These are phyloP conservation scores for Mixia osmundae DNA, from an alignment of 1,284 basidiomycete species.

Conservation along the genomic window DNA sequence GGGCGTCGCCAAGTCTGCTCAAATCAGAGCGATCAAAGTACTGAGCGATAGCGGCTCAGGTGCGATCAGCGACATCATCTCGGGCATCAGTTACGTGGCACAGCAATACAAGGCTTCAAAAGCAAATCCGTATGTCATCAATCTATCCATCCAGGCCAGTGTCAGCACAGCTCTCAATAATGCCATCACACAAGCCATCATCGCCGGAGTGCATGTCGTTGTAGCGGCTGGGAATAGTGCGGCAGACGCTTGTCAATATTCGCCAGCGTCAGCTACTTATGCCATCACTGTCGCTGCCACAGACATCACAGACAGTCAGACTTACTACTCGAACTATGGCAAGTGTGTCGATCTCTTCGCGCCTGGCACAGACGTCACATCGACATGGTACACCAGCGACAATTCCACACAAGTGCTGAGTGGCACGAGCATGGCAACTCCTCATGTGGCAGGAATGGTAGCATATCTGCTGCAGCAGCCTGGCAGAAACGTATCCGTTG, in stretches of 20 bases:
- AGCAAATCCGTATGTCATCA: constrained; percentile 9
- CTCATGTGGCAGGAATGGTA: too few relatives aligned
- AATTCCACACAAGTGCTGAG: too few relatives aligned
- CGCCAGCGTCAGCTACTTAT: constrained; percentile 7
- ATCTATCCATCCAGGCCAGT: constrained; percentile 7
- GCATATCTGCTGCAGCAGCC: too few relatives aligned
- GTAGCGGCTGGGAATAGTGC: constrained; percentile 11
- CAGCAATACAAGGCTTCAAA: constrained; percentile 7
- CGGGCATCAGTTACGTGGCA: constrained; percentile 7
- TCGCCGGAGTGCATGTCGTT: constrained; percentile 10
- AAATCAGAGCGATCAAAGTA: constrained; percentile 11
- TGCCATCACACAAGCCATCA: constrained; percentile 6
- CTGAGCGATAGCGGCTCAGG: constrained; percentile 11
- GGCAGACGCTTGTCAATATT: constrained; percentile 9
- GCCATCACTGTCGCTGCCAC: constrained; percentile 9
- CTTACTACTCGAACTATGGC: constrained; percentile 10
- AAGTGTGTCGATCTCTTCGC: too few relatives aligned
- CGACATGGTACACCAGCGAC: too few relatives aligned
- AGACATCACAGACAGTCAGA: constrained; percentile 8
- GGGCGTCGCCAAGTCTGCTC: constrained; percentile 11
- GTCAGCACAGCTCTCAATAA: constrained; percentile 10
- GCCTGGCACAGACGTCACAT: too few relatives aligned
- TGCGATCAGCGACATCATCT: constrained; percentile 9
- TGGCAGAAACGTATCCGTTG: too few relatives aligned
- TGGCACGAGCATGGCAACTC: too few relatives aligned